Conservation (phyloP, 1,284 basidiomycete genomes). For the Rhodotorula mucilaginosa region DNA sequence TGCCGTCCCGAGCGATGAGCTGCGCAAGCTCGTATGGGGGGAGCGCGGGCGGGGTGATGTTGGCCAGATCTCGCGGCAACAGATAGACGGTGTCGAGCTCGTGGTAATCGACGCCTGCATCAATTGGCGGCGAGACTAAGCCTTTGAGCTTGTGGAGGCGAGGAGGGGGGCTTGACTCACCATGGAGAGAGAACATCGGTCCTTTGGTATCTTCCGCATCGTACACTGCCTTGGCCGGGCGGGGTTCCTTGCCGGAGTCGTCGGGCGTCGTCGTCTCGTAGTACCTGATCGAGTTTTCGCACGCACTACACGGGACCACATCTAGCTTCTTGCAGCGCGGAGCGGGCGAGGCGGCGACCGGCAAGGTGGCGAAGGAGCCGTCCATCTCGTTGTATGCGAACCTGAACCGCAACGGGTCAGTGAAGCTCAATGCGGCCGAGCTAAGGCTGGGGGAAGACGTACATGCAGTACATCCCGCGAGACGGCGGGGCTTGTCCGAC, state of each 20-base stretch:
- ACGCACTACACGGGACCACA: background rate
- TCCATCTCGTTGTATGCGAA: constrained; percentile 3
- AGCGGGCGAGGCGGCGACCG: background rate
- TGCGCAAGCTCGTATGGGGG: constrained; percentile 12
- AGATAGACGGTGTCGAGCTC: constrained; percentile 1
- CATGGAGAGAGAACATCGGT: background rate
- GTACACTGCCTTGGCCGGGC: background rate
- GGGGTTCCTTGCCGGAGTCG: background rate
- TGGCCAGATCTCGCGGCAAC: background rate
- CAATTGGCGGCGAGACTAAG: background rate
- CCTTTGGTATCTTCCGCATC: too few relatives aligned
- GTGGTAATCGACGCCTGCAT: constrained; percentile 7
- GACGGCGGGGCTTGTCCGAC: background rate
- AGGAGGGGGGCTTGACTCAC: background rate
- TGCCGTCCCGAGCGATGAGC: background rate
- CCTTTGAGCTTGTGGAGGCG: background rate
- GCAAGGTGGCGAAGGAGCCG: background rate
- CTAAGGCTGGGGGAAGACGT: background rate
- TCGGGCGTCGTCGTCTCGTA: background rate
- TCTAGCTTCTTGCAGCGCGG: background rate
- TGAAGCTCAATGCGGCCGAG: background rate
- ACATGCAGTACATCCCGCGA: constrained; percentile 17
- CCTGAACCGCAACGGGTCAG: background rate
- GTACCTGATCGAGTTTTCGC: background rate
- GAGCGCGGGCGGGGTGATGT: background rate